phyloP scores from a whole-genome alignment of 2,329 filamentous ascomycete species.

The Talaromyces sp. region DNA sequence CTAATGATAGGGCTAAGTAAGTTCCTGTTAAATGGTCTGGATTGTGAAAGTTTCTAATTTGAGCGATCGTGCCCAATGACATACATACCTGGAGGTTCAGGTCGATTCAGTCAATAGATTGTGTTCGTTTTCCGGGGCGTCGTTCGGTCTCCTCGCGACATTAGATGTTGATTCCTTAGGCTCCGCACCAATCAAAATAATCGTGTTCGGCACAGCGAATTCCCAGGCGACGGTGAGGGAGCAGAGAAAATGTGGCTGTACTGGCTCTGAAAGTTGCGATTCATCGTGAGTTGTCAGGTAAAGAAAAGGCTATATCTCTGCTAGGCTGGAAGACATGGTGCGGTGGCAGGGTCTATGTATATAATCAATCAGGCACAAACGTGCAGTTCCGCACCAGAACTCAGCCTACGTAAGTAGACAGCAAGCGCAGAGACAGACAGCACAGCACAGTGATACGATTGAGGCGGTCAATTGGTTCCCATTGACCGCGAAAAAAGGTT shows the following conservation, averaged over 20 bases:
- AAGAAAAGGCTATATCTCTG: constrained; percentile 22
- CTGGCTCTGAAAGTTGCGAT: constrained; percentile 24
- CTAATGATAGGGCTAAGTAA: constrained; percentile 16
- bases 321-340: constrained; percentile 15
- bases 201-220: constrained; percentile 25
- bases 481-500: constrained; percentile 9
- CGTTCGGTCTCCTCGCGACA: neutral
- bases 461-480: constrained; percentile 18
- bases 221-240: constrained; percentile 19
- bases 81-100: constrained; percentile 13
- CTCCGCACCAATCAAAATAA: constrained; percentile 21
- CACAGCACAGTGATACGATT: constrained; percentile 9
- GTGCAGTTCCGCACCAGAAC: constrained; percentile 5
- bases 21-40: constrained; percentile 6
- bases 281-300: constrained; percentile 33
- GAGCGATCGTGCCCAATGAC: constrained; percentile 16
- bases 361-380: constrained; percentile 18
- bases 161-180: constrained; percentile 10
- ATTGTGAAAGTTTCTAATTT: neutral
- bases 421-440: constrained; percentile 7
- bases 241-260: constrained; percentile 26
- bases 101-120: constrained; percentile 12
- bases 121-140: constrained; percentile 2
- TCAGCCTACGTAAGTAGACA: constrained; percentile 15
- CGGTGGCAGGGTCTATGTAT: constrained; percentile 26